Base-by-base conservation (phyloP, 2,329 filamentous ascomycete species). In the Colletotrichum acutatum region DNA sequence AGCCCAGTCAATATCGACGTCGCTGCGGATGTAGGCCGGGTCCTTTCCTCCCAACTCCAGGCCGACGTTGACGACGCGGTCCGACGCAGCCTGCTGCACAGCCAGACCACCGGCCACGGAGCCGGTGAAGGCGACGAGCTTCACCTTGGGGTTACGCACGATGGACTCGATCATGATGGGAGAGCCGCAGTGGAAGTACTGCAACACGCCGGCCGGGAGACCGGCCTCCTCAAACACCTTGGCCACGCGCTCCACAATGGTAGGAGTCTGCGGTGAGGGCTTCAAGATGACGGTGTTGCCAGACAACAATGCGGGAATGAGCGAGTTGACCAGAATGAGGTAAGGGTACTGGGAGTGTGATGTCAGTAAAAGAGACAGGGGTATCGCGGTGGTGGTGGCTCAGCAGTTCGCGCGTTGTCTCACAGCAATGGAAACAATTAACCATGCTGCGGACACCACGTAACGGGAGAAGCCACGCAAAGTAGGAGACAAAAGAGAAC, bases 1-100 rank as follows among this genome's bases (percentile, higher is more conserved):
- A 0, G 93, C 95, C 96, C 95, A 98, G 60, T 91, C 90, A 60
- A 97, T 83, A 80, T 98, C 95, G 1, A 98, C 95, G 78, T 98
- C 96, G 7, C 86, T 86, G 73, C 96, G 89, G 67, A 98, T 88
- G 79, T 98, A 98, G 28, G 96, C 96, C 5, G 96, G 94, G 80
- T 98, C 96, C 81, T 98, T 98, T 76, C 96, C 96, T 76, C 96
- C 96, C 32, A 98, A 91, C 84, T 98, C 96, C 49, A 98, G 88
- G 1, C 95, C 94, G 58, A 98, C 94, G 74, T 92, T 92, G 75
- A 97, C 92, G 63, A 98, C 90, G 49, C 96, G 92, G 78, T 95
- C 94, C 28, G 94, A 89, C 1, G 95, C 95, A 5, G 95, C 94
- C 80, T 92, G 91, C 80, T 98, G 95, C 28, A 98, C 93, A 1